Base-by-base conservation (phyloP, 495 filamentous ascomycete genomes). In the Xylaria scruposa region DNA sequence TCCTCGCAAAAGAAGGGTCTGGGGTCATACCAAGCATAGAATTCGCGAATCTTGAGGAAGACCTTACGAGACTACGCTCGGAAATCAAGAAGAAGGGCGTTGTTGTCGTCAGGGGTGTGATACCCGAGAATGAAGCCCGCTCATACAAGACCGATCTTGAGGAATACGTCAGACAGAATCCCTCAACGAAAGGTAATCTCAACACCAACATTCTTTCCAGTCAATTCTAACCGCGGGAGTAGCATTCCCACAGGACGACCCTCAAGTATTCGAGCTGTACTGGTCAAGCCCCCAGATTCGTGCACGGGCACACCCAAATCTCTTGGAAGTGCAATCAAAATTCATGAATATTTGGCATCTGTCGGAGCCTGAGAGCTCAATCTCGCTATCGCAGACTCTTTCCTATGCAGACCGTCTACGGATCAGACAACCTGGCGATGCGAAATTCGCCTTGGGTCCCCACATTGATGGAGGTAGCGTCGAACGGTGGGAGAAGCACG, bases 201-300 rank as follows among this genome's bases (percentile, higher is more conserved):
- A 8, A 9, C 56, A 38, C 44, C 13, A 42, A 26, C 29, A 47
- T 42, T 15, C 24, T 53, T 2, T 31, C 38, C 36, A 70, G 10
- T 17, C 19, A 21, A 13, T 40, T 21, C 61, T 59, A 66, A 60
- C 83, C 82, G 19, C 44, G 77, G 49, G 80, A 80, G 5, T 78
- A 88, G 84, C 87, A 47, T 85, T 88, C 75, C 82, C 85, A 68
- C 71, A 84, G 54, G 54, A 82, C 61, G 63, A 82, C 78, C 94
- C 94, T 0, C 90, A 93, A 63, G 93, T 97, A 4, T 95, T 91
- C 75, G 94, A 97, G 77, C 83, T 97, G 3, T 97, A 97, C 83
- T 97, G 94, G 94, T 92, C 92, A 1, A 87, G 89, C 8, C 82
- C 91, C 4, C 94, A 97, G 75, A 82, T 92, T 36, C 86, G 88